phyloP scores from a whole-genome alignment of 2,329 filamentous ascomycete species.

The Aspergillus chevalieri region DNA sequence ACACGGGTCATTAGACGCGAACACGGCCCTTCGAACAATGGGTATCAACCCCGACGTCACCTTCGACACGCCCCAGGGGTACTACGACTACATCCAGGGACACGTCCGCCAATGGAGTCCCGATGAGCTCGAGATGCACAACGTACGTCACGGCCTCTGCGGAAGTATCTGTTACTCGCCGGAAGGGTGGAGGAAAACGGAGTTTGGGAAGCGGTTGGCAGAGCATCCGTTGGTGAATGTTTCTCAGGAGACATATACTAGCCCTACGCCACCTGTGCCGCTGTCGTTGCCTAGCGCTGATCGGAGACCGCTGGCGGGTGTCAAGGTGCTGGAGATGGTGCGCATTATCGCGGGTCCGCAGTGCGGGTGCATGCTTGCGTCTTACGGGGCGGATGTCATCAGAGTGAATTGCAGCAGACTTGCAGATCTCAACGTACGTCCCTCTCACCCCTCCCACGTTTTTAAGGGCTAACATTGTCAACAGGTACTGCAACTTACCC shows the following conservation, averaged over 20 bases:
- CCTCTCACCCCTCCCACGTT: background rate
- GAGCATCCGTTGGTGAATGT: slow-evolving; percentile 41
- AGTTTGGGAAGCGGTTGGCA: slow-evolving; percentile 40
- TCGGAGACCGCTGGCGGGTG: slow-evolving; percentile 34
- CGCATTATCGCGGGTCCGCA: slow-evolving; percentile 34
- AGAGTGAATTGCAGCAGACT: slow-evolving; percentile 37
- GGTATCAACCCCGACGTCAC: slow-evolving; percentile 35
- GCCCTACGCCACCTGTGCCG: slow-evolving; percentile 27
- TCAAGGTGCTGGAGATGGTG: slow-evolving; percentile 45
- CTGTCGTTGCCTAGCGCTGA: slow-evolving; percentile 4
- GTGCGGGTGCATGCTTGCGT: slow-evolving; percentile 34
- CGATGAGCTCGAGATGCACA: slow-evolving; percentile 40
- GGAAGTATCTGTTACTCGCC: slow-evolving; percentile 43
- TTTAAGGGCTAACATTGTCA: slow-evolving; percentile 1
- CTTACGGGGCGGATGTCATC: slow-evolving; percentile 40
- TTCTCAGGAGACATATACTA: slow-evolving; percentile 27
- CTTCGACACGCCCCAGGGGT: slow-evolving; percentile 4
- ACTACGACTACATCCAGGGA: slow-evolving; percentile 21
- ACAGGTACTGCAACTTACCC: slow-evolving; percentile 3
- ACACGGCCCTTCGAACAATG: slow-evolving; percentile 40
- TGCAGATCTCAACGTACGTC: slow-evolving; percentile 17
- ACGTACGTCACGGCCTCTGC: slow-evolving; percentile 37
- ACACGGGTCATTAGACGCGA: slow-evolving; percentile 45
- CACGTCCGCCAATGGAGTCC: slow-evolving; percentile 29
- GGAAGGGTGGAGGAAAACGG: slow-evolving; percentile 38